Percentiles rank a stretch among this genome's conserved stretches.
phyloP scores from a whole-genome alignment of 2,329 filamentous ascomycete species.

The Aspergillus ibericus region DNA sequence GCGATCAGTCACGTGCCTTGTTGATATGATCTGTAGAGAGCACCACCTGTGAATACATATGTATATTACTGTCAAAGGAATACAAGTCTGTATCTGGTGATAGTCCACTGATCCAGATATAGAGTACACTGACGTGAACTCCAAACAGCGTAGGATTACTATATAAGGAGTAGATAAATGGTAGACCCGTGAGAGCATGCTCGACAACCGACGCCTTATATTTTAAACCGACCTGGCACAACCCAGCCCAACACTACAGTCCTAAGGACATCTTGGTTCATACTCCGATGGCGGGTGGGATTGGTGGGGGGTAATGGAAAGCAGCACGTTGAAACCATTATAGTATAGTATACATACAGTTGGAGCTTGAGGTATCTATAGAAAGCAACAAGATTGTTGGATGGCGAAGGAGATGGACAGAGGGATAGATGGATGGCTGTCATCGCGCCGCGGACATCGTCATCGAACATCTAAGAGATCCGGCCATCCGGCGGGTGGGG shows the following conservation, averaged over 20 bases:
- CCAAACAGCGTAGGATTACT: too few relatives aligned
- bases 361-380: not conserved
- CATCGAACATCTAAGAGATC: not conserved
- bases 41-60: conserved; percentile 1
- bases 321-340: not conserved
- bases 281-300: too few relatives aligned
- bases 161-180: too few relatives aligned
- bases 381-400: not conserved
- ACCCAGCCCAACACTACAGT: too few relatives aligned
- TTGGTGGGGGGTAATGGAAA: not conserved
- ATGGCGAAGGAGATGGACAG: not conserved
- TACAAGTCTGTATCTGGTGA: not conserved
- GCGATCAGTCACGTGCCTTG: conserved; percentile 1
- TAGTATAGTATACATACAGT: not conserved
- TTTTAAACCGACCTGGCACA: too few relatives aligned
- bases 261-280: too few relatives aligned
- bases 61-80: conserved; percentile 3
- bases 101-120: too few relatives aligned
- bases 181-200: too few relatives aligned
- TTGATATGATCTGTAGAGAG: not conserved
- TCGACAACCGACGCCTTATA: too few relatives aligned
- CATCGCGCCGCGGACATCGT: not conserved
- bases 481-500: not conserved
- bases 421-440: not conserved
- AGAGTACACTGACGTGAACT: too few relatives aligned